Base-by-base conservation (phyloP, 805 yeast species). In the Cyberlindnera meyerae region DNA sequence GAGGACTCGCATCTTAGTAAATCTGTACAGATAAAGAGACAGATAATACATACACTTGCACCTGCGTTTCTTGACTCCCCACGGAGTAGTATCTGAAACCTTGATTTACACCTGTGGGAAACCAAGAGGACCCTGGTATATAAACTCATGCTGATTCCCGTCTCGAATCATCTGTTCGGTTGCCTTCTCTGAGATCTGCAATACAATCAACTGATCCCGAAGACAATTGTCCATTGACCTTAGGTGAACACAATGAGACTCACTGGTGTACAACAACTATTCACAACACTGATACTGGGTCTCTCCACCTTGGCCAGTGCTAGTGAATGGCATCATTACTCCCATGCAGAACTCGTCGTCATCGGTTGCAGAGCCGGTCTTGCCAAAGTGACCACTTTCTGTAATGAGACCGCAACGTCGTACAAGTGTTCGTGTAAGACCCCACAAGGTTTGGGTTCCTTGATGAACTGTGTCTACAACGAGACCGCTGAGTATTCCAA, bases 381-480 rank as follows among this genome's bases (percentile, higher is more conserved):
- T 2, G 36, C 40, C 18, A 25, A 31, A 0, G 47, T 57, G 7
- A 55, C 55, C 1, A 31, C 27, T 6, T 58, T 51, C 30, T 58
- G 63, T 42, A 17, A 35, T 5, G 57, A 58, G 21, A 29, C 50
- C 6, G 36, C 48, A 1, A 43, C 33, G 14, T 29, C 40, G 5
- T 50, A 45, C 39, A 45, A 43, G 12, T 58, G 63, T 36, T 41
- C 51, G 8, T 56, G 63, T 46, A 33, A 36, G 11, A 44, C 48
- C 18, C 51, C 50, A 20, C 51, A 53, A 27, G 62, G 63, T 4
- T 32, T 57, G 29, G 62, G 60, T 13, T 54, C 64, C 5, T 39
- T 47, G 40, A 31, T 55, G 24, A 47, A 55, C 45, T 61, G 65
- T 48, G 48, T 54, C 6, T 48, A 50, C 31, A 43, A 52, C 9